These are phyloP conservation scores for Vaccinium corymbosum DNA, from an alignment of 148 eudicot species.

Conservation along the genomic window DNA sequence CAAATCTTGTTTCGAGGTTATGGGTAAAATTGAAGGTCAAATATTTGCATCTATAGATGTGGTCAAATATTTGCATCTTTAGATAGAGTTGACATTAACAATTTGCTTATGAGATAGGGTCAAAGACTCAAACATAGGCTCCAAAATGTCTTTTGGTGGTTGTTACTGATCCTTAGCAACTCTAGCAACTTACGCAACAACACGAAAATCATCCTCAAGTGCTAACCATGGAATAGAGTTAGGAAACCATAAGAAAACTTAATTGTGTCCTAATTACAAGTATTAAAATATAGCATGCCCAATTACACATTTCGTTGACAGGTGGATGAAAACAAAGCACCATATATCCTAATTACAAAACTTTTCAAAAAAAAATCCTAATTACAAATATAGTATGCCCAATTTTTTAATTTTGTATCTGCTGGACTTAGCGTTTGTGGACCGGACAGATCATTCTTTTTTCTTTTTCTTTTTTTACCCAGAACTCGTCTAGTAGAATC, in stretches of 20 bases:
- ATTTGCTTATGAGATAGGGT: no score
- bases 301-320: not conserved
- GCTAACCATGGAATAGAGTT: not conserved
- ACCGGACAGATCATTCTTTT: not conserved
- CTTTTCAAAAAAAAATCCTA: not conserved
- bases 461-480: no score
- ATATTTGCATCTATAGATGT: no score
- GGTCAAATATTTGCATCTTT: no score
- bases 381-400: no score
- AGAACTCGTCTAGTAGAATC: not conserved
- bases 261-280: no score
- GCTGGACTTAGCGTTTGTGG: not conserved
- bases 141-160: not conserved
- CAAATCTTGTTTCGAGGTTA: no score
- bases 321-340: not conserved
- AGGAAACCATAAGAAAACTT: not conserved
- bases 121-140: not conserved
- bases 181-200: not conserved
- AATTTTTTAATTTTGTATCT: no score
- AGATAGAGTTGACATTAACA: no score
- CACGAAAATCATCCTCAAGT: no score
- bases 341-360: not conserved
- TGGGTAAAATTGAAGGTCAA: no score
- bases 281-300: not conserved
- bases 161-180: not conserved